These are phyloP conservation scores for Hydnum rufescens DNA, from an alignment of 768 basidiomycete species.

Conservation along the genomic window DNA sequence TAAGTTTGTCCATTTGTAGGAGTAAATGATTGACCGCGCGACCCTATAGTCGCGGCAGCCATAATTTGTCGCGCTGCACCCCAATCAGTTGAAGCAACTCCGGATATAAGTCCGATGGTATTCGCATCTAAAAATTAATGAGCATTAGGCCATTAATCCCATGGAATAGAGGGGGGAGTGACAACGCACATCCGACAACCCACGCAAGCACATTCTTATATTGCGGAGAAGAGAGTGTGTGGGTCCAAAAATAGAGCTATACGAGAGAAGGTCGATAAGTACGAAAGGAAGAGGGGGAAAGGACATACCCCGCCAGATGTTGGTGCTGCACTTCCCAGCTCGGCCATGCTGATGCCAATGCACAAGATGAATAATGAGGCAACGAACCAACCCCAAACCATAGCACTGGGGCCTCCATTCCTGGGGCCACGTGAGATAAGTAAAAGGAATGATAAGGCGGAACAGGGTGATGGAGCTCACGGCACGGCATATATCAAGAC, in stretches of 20 bases:
- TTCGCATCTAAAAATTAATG: constrained; percentile 33
- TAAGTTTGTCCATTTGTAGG: constrained; percentile 26
- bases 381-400: constrained; percentile 61
- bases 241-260: constrained; percentile 41
- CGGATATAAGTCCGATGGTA: constrained; percentile 31
- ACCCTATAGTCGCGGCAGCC: constrained; percentile 39
- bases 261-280: constrained; percentile 6
- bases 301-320: constrained; percentile 47
- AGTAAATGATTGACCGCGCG: constrained; percentile 20
- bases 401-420: constrained; percentile 49
- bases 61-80: constrained; percentile 42
- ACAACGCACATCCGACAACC: constrained; percentile 30
- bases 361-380: constrained; percentile 41
- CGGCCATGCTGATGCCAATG: constrained; percentile 48
- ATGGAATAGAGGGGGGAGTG: neutral
- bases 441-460: too few relatives aligned
- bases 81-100: constrained; percentile 43
- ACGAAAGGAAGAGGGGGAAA: neutral
- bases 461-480: too few relatives aligned
- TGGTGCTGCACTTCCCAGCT: constrained; percentile 48
- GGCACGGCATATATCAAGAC: constrained; percentile 37
- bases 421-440: too few relatives aligned
- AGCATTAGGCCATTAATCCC: neutral
- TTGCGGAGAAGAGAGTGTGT: constrained; percentile 23
- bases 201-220: constrained; percentile 32